Conservation (phyloP, 306 rosid species). For the Mucuna pruriens region DNA sequence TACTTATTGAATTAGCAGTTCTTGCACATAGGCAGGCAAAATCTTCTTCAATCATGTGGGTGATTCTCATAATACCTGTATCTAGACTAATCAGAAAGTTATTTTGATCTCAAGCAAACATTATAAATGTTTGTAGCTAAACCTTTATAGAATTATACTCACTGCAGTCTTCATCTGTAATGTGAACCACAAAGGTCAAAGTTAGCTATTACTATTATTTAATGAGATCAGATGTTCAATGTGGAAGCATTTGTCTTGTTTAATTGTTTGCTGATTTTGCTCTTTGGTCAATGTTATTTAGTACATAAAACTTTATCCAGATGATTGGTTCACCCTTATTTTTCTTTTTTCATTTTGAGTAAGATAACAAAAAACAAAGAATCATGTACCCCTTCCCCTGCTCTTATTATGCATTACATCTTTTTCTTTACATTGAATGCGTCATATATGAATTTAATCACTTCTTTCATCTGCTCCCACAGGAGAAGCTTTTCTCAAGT, state of each 20-base stretch:
- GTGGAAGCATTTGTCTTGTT: constrained; percentile 17
- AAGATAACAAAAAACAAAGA: background rate
- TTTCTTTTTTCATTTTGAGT: constrained; percentile 10
- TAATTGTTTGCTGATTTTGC: constrained; percentile 15
- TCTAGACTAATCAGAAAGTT: constrained; percentile 5
- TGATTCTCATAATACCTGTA: constrained; percentile 10
- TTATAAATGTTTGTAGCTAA: background rate
- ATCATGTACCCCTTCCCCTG: background rate
- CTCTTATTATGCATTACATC: background rate
- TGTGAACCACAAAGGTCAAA: background rate
- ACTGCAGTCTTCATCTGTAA: constrained; percentile 3
- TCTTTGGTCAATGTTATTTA: constrained; percentile 22
- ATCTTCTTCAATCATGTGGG: background rate
- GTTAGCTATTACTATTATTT: constrained; percentile 4
- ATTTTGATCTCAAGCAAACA: background rate
- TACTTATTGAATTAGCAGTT: background rate
- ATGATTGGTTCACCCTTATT: background rate
- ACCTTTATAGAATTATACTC: background rate
- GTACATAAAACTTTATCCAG: background rate
- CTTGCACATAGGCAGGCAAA: background rate
- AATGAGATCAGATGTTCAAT: constrained; percentile 7
- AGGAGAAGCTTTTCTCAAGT: constrained; percentile 98
- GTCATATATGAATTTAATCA: constrained; percentile 42
- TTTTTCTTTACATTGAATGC: constrained; percentile 27
- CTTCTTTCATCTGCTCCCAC: constrained; percentile 39